phyloP scores from a whole-genome alignment of 768 basidiomycete species.

The Polyporus arcularius region DNA sequence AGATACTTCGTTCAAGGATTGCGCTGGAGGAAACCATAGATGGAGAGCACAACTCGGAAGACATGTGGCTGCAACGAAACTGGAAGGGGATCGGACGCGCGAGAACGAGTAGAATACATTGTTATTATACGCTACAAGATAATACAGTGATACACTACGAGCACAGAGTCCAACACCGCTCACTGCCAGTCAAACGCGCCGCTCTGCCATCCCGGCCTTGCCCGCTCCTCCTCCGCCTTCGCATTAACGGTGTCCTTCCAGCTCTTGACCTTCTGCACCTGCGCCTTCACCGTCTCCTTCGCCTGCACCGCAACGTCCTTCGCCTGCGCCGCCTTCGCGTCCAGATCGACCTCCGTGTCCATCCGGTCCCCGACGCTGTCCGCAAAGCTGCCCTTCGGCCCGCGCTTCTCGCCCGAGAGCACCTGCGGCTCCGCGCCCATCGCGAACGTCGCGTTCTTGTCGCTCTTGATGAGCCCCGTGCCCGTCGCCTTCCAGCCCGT shows the following conservation, averaged over 20 bases:
- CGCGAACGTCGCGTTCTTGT: slow-evolving; percentile 49
- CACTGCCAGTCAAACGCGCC: slow-evolving; percentile 34
- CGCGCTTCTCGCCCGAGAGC: slow-evolving; percentile 64
- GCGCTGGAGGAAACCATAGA: too few species aligned
- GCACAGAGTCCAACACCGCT: neutral
- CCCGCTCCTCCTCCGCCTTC: slow-evolving; percentile 36
- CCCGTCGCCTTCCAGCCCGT: slow-evolving; percentile 58
- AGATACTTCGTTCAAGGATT: too few species aligned
- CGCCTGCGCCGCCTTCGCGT: slow-evolving; percentile 19
- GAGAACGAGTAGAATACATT: too few species aligned
- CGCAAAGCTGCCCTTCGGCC: slow-evolving; percentile 59
- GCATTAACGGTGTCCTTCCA: slow-evolving; percentile 35
- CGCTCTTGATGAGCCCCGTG: slow-evolving; percentile 62
- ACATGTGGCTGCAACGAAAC: too few species aligned
- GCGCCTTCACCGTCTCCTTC: slow-evolving; percentile 30
- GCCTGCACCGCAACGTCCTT: slow-evolving; percentile 26
- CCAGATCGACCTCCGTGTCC: slow-evolving; percentile 30
- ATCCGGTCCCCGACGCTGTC: slow-evolving; percentile 36
- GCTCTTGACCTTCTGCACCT: slow-evolving; percentile 27
- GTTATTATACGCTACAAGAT: too few species aligned
- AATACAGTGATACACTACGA: neutral
- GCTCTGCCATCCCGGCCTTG: slow-evolving; percentile 37
- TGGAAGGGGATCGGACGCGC: too few species aligned
- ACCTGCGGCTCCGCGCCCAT: slow-evolving; percentile 78
- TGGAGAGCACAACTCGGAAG: too few species aligned